Conservation (phyloP, 768 basidiomycete genomes). For the Trametes cubensis region DNA sequence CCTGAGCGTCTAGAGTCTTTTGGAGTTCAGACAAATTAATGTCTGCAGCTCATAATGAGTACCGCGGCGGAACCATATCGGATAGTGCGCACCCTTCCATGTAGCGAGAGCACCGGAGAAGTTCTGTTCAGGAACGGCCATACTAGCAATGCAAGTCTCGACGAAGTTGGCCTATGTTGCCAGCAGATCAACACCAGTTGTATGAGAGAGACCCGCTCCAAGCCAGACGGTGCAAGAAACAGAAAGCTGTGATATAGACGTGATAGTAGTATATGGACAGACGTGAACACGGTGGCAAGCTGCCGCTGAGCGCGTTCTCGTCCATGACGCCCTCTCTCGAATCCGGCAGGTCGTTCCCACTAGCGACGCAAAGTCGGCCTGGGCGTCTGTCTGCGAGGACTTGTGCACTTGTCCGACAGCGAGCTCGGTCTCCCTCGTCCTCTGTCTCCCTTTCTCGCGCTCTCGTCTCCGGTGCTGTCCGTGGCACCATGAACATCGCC, state of each 20-base stretch:
- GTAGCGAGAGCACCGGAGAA: conserved; percentile 91
- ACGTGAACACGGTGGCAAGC: conserved; percentile 1
- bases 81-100: conserved; percentile 74
- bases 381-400: conserved; percentile 12
- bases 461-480: conserved; percentile 1
- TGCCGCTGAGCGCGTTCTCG: conserved; percentile 12
- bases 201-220: conserved; percentile 18
- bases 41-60: conserved; percentile 46
- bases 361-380: not conserved
- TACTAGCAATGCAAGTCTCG: not conserved
- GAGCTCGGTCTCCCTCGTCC: conserved; percentile 11
- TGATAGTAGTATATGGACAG: conserved; percentile 1
- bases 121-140: conserved; percentile 59
- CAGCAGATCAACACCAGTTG: not conserved
- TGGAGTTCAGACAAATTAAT: conserved; percentile 90
- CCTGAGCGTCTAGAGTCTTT: conserved; percentile 89
- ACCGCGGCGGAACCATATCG: not conserved
- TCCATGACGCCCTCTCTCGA: conserved; percentile 16
- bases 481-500: conserved; percentile 24
- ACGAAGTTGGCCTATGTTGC: not conserved
- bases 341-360: conserved; percentile 25
- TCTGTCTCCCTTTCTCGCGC: conserved; percentile 3
- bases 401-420: conserved; percentile 21
- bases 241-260: conserved; percentile 6
- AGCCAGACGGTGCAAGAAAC: not conserved